Evolutionary conservation across 352 stramenopile species (phyloP).

Genomic region (Saprolegnia diclina): DNA sequence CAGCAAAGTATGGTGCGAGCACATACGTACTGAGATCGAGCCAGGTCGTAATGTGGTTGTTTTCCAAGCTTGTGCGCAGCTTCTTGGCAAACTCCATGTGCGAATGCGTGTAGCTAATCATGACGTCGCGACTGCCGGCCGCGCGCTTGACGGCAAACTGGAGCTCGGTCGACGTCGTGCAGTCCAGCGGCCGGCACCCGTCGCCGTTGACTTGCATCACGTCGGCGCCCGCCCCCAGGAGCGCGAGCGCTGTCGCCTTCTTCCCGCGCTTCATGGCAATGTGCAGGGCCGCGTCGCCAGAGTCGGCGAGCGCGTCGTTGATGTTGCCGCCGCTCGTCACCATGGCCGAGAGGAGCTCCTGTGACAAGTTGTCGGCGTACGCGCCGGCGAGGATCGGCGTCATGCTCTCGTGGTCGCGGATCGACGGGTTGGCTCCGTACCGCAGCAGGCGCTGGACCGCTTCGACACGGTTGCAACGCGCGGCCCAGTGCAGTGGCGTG

Average conservation of each 20-base stretch:
- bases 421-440: conserved; percentile 37
- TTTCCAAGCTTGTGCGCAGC: conserved; percentile 57
- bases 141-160: conserved; percentile 77
- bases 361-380: conserved; percentile 35
- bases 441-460: conserved; percentile 46
- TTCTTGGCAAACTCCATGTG: conserved; percentile 79
- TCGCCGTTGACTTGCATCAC: conserved; percentile 72
- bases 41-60: conserved; percentile 79
- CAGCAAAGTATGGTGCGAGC: too few species aligned
- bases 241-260: conserved; percentile 53
- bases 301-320: conserved; percentile 55
- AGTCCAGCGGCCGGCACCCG: conserved; percentile 63
- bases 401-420: conserved; percentile 56
- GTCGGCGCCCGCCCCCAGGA: conserved; percentile 62
- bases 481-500: conserved; percentile 72
- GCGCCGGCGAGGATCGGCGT: conserved; percentile 68
- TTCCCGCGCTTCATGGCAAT: conserved; percentile 62
- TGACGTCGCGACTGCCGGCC: conserved; percentile 71
- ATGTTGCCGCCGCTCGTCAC: conserved; percentile 61
- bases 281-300: conserved; percentile 68
- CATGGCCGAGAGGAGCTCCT: conserved; percentile 49
- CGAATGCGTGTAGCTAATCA: conserved; percentile 86
- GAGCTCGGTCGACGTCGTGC: conserved; percentile 66
- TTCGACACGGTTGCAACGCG: conserved; percentile 49
- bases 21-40: conserved; percentile 56